Base-by-base conservation (phyloP, 2,329 filamentous ascomycete genomes). In the Mariannaea sp. region DNA sequence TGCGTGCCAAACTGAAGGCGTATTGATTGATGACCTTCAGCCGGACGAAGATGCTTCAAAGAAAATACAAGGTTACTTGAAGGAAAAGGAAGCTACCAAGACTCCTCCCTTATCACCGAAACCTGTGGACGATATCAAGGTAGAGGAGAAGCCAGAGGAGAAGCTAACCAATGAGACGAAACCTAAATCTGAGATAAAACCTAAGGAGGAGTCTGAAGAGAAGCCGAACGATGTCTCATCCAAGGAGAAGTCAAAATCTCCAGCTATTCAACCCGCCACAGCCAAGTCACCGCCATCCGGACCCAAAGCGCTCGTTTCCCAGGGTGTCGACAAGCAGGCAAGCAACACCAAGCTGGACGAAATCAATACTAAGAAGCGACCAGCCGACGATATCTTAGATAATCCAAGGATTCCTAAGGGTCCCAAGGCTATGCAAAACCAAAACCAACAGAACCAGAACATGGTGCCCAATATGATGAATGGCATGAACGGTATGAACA, bases 11-110 rank as follows among this genome's bases (percentile, higher is more conserved):
- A 89, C 88, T 59, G 92, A 96, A 71, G 90, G 90, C 68, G 90
- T 97, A 61, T 80, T 97, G 67, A 89, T 97, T 76, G 93, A 97
- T 81, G 89, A 96, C 74, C 83, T 99, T 64, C 84, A 87, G 70
- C 77, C 86, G 59, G 92, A 97, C 74, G 88, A 90, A 61, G 90
- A 94, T 64, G 83, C 86, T 57, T 83, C 85, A 59, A 79, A 82
- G 65, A 92, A 89, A 74, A 90, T 96, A 61, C 89, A 90, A 75
- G 83, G 83, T 32, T 97, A 88, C 68, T 70, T 85, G 58, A 79
- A 80, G 64, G 80, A 81, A 60, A 84, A 82, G 70, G 81, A 83
- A 66, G 51, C 65, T 29, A 72, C 76, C n/a, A 80, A 80, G 62
- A 81, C 59, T 10, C 58, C 71, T 12, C 66, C 70, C 9, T 43